A percentile compares a stretch with the other conserved stretches of the same genome.
phyloP scores from a whole-genome alignment of 2,329 filamentous ascomycete species.

The Colletotrichum destructivum region DNA sequence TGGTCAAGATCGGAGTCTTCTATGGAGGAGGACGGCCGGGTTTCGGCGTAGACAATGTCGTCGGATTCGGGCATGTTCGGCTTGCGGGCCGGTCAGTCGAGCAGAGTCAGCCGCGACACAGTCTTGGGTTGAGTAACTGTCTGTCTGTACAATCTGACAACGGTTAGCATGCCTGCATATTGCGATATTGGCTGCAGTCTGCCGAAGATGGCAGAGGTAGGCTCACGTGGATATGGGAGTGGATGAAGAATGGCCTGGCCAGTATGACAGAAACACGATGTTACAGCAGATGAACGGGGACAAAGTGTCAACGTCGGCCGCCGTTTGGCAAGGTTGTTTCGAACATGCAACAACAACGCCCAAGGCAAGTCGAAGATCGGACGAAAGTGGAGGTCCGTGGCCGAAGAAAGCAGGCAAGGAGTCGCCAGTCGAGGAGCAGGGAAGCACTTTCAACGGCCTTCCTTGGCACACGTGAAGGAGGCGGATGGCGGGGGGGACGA shows the following conservation, averaged over 20 bases:
- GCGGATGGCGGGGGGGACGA: not conserved
- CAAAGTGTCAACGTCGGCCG: slow-evolving; percentile 9
- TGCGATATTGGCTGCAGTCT: too few species aligned
- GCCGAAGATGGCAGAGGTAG: not conserved
- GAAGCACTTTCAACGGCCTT: not conserved
- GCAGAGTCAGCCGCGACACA: not conserved
- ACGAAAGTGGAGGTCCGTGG: slow-evolving; percentile 1
- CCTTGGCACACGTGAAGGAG: not conserved
- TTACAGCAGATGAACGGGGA: not conserved
- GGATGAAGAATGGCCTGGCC: too few species aligned
- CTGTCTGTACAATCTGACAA: not conserved
- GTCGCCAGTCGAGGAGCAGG: not conserved
- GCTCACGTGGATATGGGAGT: not conserved
- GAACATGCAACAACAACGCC: slow-evolving; percentile 1
- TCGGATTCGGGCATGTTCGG: slow-evolving; percentile 16
- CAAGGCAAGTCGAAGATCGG: slow-evolving; percentile 5
- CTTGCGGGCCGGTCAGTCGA: not conserved
- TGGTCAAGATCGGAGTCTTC: slow-evolving; percentile 31
- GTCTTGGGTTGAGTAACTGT: too few species aligned
- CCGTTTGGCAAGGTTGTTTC: slow-evolving; percentile 8
- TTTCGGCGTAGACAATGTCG: not conserved
- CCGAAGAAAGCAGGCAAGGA: not conserved
- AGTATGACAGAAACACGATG: not conserved
- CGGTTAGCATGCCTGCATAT: not conserved
- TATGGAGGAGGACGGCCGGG: slow-evolving; percentile 18